These are phyloP conservation scores for Coemansia sp. DNA, from an alignment of 192 early-diverging fungal genomes.

Conservation along the genomic window DNA sequence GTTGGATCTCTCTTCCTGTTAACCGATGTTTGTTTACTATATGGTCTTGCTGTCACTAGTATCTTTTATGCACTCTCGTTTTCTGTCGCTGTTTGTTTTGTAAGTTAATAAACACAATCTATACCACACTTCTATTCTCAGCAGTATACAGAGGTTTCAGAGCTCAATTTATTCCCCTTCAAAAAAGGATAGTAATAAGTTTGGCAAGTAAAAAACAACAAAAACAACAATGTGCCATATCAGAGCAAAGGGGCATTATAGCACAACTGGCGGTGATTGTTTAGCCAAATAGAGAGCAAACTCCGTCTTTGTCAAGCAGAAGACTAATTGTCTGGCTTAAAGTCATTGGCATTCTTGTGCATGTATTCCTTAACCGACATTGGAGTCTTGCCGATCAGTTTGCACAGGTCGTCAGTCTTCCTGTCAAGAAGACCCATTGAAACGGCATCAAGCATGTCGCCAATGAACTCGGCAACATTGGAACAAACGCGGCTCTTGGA, in stretches of 20 bases:
- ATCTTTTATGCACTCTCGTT: no score
- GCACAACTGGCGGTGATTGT: no score
- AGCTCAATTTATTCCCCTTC: not conserved
- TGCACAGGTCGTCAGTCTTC: conserved; percentile 30
- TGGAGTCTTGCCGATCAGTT: conserved; percentile 41
- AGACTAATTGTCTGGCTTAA: conserved; percentile 27
- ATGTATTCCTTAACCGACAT: conserved; percentile 36
- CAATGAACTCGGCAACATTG: conserved; percentile 30
- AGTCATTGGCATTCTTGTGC: conserved; percentile 45
- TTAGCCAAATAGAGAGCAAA: not conserved
- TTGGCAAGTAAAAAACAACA: not conserved
- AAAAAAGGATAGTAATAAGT: not conserved
- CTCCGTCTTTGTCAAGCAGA: not conserved
- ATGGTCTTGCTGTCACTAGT: no score
- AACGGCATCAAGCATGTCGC: conserved; percentile 38
- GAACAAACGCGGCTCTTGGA: conserved; percentile 17
- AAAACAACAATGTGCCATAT: no score
- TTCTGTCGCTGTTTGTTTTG: no score
- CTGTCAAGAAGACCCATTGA: conserved; percentile 25
- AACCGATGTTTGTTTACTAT: no score
- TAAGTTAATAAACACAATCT: no score
- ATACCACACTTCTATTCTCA: no score
- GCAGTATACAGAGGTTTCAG: not conserved
- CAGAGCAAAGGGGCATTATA: no score
- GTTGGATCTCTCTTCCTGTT: no score